Conservation (phyloP, 129 eudicot genomes). For the Logfia minima region DNA sequence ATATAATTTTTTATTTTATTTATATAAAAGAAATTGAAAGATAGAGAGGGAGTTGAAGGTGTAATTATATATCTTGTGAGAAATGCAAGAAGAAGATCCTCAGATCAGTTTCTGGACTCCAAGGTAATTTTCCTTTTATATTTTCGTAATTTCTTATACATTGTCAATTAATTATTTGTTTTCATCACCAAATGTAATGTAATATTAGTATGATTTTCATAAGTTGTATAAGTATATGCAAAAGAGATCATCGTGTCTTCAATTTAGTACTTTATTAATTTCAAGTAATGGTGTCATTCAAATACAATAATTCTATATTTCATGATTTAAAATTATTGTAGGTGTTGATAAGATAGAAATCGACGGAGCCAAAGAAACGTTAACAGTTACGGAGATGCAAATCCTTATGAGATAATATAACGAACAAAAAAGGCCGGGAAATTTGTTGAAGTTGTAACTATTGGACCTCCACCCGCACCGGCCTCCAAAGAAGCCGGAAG, state of each 20-base stretch:
- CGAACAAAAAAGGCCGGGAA: slow-evolving; percentile 55
- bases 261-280: too few species aligned
- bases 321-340: slow-evolving; percentile 13
- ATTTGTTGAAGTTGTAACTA: slow-evolving; percentile 47
- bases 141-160: background rate
- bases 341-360: slow-evolving; percentile 70
- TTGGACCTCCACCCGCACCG: slow-evolving; percentile 78
- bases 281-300: too few species aligned
- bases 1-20: background rate
- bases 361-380: slow-evolving; percentile 58
- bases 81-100: slow-evolving; percentile 71
- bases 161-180: too few species aligned
- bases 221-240: background rate
- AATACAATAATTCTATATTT: too few species aligned
- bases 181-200: too few species aligned
- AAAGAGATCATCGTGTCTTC: too few species aligned
- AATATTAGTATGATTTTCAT: background rate
- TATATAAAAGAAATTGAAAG: slow-evolving; percentile 13
- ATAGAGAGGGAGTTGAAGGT: slow-evolving; percentile 32
- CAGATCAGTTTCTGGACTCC: slow-evolving; percentile 57
- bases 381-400: slow-evolving; percentile 62
- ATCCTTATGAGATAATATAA: slow-evolving; percentile 59
- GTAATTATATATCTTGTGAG: slow-evolving; percentile 54
- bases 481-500: slow-evolving; percentile 51
- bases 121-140: slow-evolving; percentile 40